Evolutionary conservation across 495 filamentous ascomycete species (phyloP), one percentile per base, ranked within the genome.

Genomic region (Parachaetomium inaequale): DNA sequence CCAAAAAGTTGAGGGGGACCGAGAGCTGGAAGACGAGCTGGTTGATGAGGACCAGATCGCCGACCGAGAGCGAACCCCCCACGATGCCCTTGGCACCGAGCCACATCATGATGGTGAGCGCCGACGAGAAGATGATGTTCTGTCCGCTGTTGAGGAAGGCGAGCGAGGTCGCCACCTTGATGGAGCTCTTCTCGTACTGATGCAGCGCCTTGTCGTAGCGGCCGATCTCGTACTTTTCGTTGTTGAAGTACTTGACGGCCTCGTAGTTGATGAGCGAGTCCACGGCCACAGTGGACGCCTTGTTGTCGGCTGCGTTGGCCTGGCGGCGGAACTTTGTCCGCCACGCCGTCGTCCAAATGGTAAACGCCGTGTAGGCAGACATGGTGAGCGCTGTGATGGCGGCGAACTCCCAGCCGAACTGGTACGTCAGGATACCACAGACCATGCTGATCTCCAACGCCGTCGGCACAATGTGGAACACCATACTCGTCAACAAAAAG

Each of bases 221-320:
- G 23, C 82, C 85, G 46, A 94, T 89, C 74, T 98, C 94, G 65
- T 91, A 96, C 67, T 88, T 88, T 72, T 98, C 94, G 71, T 98
- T 98, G 75, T 98, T 98, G 82, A 98, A 98, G 79, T 98, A 96
- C 77, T 98, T 98, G 65, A 98, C 94, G 17, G 94, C 95, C 73
- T 98, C 94, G 70, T 96, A 98, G 75, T 98, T 98, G 78, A 98
- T 96, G 34, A 98, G 78, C 2, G 92, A 93, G 75, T 98, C 94
- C 2, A 98, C 93, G 1, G 93, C 94, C 32, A 97, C 91, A 0
- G 93, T 98, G 11, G 93, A 93, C 12, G 90, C 95, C 66, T 87
- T 89, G 72, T 98, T 98, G 70, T 98, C 94, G 1, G 95, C 94
- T 10, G 91, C 92, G 74, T 98, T 98, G 28, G 93, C 91, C 71